These are phyloP conservation scores for Metschnikowia borealis DNA, from an alignment of 805 yeast species.

Conservation along the genomic window DNA sequence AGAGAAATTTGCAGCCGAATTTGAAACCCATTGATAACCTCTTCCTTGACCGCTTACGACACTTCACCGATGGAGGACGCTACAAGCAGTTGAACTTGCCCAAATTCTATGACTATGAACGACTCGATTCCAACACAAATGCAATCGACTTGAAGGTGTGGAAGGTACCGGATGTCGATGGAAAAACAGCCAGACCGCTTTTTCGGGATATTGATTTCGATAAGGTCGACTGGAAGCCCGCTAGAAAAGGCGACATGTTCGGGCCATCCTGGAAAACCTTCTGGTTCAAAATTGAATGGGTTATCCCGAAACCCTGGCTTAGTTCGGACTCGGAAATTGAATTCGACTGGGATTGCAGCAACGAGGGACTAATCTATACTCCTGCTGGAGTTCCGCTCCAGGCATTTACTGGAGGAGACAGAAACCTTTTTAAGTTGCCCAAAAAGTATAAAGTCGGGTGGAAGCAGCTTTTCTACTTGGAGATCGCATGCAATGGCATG, in stretches of 20 bases:
- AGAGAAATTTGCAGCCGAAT: conserved; percentile 47
- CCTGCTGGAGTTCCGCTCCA: conserved; percentile 65
- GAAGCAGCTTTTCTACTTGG: conserved; percentile 71
- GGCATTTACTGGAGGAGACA: conserved; percentile 84
- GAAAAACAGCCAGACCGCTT: conserved; percentile 54
- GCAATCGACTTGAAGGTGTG: conserved; percentile 59
- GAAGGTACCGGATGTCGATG: conserved; percentile 61
- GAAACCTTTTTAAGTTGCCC: conserved; percentile 63
- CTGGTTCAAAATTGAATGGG: conserved; percentile 74
- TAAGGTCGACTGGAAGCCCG: conserved; percentile 46
- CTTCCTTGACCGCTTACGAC: conserved; percentile 69
- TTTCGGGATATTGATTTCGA: conserved; percentile 54
- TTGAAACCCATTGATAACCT: conserved; percentile 74
- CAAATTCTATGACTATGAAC: conserved; percentile 63
- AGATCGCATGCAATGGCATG: conserved; percentile 93
- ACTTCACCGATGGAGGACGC: conserved; percentile 77
- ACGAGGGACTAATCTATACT: conserved; percentile 80
- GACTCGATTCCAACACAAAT: conserved; percentile 44
- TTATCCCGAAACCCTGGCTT: conserved; percentile 61
- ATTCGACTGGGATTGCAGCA: conserved; percentile 80
- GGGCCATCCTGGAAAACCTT: conserved; percentile 98
- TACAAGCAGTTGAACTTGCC: conserved; percentile 73
- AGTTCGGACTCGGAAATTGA: conserved; percentile 45
- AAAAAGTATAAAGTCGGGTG: conserved; percentile 46
- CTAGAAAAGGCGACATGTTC: conserved; percentile 67